Percentiles rank a stretch among this genome's conserved stretches.
These are phyloP conservation scores for Scenedesmus sp. DNA, from an alignment of 163 green algal species.

Conservation along the genomic window DNA sequence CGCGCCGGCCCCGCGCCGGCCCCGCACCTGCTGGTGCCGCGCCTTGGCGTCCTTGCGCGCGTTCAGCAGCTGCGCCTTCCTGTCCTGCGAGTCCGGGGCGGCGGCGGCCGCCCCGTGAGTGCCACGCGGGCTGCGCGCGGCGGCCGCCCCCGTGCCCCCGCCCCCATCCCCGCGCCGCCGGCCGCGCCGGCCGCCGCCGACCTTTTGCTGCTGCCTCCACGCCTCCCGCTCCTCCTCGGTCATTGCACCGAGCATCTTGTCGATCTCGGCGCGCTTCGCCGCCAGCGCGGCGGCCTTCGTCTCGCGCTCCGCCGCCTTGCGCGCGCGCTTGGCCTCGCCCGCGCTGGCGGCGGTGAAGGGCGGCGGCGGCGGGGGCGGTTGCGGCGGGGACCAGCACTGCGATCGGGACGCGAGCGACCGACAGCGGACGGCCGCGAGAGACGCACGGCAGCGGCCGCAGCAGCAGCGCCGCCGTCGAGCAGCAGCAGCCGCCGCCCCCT, in stretches of 20 bases:
- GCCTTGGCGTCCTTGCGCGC: slow-evolving; percentile 9
- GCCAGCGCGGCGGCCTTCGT: slow-evolving; percentile 17
- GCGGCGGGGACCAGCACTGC: background rate
- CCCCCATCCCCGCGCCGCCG: no score
- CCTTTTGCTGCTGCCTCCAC: slow-evolving; percentile 37
- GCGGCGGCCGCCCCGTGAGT: no score
- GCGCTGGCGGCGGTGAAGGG: background rate
- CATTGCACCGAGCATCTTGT: slow-evolving; percentile 49
- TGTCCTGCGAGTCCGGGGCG: slow-evolving; percentile 7
- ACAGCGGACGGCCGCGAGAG: background rate
- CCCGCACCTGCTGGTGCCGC: slow-evolving; percentile 19
- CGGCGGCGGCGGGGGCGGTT: background rate
- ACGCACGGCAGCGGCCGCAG: slow-evolving; percentile 6
- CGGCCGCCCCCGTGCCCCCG: no score
- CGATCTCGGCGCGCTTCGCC: slow-evolving; percentile 34
- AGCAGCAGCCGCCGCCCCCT: background rate
- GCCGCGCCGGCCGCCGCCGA: background rate
- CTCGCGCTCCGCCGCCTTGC: slow-evolving; percentile 53
- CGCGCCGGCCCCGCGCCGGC: no score
- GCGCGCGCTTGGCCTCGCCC: slow-evolving; percentile 50
- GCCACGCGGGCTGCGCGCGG: no score
- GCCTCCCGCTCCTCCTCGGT: slow-evolving; percentile 41
- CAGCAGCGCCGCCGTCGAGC: background rate
- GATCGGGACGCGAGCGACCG: background rate
- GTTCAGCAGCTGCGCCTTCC: slow-evolving; percentile 18